A percentile compares a stretch with the other conserved stretches of the same genome.
These are phyloP conservation scores for Penstemon newberryi DNA, from an alignment of 257 asterid genomes.

Conservation along the genomic window DNA sequence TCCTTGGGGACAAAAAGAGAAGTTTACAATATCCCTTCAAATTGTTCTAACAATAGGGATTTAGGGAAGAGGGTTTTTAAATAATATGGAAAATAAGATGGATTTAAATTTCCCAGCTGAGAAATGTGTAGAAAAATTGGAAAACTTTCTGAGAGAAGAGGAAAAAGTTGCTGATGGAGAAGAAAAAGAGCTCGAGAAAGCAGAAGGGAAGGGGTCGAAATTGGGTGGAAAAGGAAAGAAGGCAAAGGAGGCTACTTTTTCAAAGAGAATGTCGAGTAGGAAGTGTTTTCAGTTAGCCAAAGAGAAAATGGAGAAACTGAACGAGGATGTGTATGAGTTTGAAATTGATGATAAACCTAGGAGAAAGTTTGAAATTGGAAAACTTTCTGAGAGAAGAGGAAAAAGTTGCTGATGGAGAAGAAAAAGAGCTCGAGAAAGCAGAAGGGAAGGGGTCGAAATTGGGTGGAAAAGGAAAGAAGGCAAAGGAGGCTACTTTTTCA, in stretches of 20 bases:
- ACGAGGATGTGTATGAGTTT: conserved; percentile 27
- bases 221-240: background rate
- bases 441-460: too few relatives aligned
- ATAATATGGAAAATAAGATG: conserved; percentile 9
- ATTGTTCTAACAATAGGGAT: background rate
- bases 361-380: too few relatives aligned
- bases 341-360: conserved; percentile 30
- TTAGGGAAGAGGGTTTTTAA: background rate
- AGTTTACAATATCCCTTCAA: background rate
- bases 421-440: too few relatives aligned
- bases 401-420: too few relatives aligned
- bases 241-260: background rate
- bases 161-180: conserved; percentile 18
- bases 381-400: too few relatives aligned
- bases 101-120: conserved; percentile 37
- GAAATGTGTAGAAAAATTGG: conserved; percentile 18
- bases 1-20: too few relatives aligned
- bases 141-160: background rate
- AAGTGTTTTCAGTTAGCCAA: conserved; percentile 33
- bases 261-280: conserved; percentile 34
- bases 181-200: conserved; percentile 21
- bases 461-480: too few relatives aligned
- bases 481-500: too few relatives aligned
- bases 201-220: background rate
- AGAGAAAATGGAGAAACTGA: conserved; percentile 36